Evolutionary conservation across 1,284 basidiomycete species (phyloP).

Genomic region (Coniferiporia weirii): DNA sequence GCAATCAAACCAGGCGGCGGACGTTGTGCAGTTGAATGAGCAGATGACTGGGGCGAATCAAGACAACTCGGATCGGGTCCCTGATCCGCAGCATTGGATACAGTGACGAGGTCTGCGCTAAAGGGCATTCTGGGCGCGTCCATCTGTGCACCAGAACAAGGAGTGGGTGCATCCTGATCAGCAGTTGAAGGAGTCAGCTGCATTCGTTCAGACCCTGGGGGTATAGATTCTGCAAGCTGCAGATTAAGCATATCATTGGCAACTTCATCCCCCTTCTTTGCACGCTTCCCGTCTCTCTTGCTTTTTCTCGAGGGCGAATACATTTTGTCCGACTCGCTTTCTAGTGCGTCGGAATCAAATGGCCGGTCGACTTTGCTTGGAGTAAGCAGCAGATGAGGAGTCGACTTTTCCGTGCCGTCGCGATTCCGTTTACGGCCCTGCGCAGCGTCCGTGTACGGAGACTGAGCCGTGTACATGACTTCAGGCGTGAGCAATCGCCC

Average conservation of each 20-base stretch:
- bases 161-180: not conserved
- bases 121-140: not conserved
- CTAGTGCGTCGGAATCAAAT: slow-evolving; percentile 4
- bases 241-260: not conserved
- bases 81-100: not conserved
- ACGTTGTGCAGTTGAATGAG: slow-evolving; percentile 5
- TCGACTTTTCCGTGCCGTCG: slow-evolving; percentile 1
- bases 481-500: not conserved
- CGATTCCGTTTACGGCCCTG: slow-evolving; percentile 9
- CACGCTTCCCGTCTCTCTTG: slow-evolving; percentile 9
- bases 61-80: not conserved
- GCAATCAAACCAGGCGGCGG: slow-evolving; percentile 12
- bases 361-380: slow-evolving; percentile 9
- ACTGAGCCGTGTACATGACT: not conserved
- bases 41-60: not conserved
- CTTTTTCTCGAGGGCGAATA: slow-evolving; percentile 1
- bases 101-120: not conserved
- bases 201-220: slow-evolving; percentile 13
- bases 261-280: slow-evolving; percentile 8
- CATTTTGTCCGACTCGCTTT: slow-evolving; percentile 5
- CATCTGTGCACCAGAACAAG: not conserved
- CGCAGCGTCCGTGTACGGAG: not conserved
- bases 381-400: slow-evolving; percentile 2
- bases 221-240: slow-evolving; percentile 10
- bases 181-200: slow-evolving; percentile 3